Conservation (phyloP, 2,329 filamentous ascomycete genomes). For the Epicoccum nigrum region DNA sequence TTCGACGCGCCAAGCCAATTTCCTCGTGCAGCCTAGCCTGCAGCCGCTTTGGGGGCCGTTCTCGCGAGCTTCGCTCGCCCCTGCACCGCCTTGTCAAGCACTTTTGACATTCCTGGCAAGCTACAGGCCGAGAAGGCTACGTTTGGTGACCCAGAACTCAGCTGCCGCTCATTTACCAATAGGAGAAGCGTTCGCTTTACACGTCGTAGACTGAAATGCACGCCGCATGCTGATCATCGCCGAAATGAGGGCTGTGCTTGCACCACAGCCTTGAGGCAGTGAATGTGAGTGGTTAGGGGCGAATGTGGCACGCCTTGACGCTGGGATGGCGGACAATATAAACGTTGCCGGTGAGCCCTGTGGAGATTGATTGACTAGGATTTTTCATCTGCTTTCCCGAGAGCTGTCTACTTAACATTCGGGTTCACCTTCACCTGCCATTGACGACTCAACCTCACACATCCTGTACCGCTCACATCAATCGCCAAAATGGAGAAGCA, state of each 20-base stretch:
- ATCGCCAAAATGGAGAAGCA: conserved; percentile 43
- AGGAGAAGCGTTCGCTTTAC: background rate
- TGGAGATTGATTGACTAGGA: conserved; percentile 4
- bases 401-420: background rate
- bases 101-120: background rate
- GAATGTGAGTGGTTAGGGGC: conserved; percentile 3
- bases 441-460: background rate
- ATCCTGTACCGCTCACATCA: background rate
- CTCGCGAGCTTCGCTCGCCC: conserved; percentile 27
- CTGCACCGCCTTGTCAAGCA: conserved; percentile 17
- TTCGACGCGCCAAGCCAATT: conserved; percentile 1
- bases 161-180: background rate
- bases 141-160: background rate
- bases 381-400: background rate
- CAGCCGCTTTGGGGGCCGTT: conserved; percentile 7
- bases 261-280: conserved; percentile 3
- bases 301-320: conserved; percentile 23
- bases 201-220: background rate
- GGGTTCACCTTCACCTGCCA: background rate
- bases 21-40: conserved; percentile 3
- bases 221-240: conserved; percentile 15
- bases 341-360: conserved; percentile 10
- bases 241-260: conserved; percentile 29
- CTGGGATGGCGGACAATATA: conserved; percentile 4
- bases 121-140: background rate